phyloP scores from a whole-genome alignment of 2,329 filamentous ascomycete genomes.

The Colletotrichum sp. region DNA sequence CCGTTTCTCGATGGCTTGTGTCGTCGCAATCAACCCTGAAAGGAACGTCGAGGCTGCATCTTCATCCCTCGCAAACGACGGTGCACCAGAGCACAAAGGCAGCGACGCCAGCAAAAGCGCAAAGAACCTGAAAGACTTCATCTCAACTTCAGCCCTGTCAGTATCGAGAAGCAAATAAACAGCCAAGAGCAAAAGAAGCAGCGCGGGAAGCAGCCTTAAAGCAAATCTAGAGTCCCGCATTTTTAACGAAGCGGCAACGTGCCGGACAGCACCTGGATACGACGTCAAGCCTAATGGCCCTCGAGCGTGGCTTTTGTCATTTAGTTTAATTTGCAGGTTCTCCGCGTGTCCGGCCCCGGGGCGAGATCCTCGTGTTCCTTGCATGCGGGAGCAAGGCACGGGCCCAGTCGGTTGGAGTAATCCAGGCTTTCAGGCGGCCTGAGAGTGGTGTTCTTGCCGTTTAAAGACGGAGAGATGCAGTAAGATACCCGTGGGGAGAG shows the following conservation, averaged over 20 bases:
- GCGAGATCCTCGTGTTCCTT: neutral
- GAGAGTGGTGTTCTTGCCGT: neutral
- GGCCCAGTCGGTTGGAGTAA: neutral
- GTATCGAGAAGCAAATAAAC: neutral
- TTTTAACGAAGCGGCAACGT: neutral
- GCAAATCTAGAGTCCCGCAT: neutral
- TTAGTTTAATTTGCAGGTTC: neutral
- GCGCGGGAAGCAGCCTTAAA: neutral
- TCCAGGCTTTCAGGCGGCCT: neutral
- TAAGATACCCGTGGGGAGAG: neutral
- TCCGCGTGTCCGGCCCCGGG: neutral
- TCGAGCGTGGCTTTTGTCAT: neutral
- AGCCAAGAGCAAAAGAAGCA: neutral
- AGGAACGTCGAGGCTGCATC: neutral
- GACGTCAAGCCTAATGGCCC: neutral
- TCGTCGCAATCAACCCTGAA: neutral
- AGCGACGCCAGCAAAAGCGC: neutral
- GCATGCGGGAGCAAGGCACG: neutral
- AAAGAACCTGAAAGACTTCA: neutral
- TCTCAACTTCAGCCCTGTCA: neutral
- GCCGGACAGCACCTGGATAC: neutral
- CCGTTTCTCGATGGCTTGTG: neutral
- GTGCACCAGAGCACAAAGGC: neutral
- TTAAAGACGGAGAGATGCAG: neutral
- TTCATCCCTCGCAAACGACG: neutral